Conservation (phyloP, 495 filamentous ascomycete species). For the Xylaria palmicola region DNA sequence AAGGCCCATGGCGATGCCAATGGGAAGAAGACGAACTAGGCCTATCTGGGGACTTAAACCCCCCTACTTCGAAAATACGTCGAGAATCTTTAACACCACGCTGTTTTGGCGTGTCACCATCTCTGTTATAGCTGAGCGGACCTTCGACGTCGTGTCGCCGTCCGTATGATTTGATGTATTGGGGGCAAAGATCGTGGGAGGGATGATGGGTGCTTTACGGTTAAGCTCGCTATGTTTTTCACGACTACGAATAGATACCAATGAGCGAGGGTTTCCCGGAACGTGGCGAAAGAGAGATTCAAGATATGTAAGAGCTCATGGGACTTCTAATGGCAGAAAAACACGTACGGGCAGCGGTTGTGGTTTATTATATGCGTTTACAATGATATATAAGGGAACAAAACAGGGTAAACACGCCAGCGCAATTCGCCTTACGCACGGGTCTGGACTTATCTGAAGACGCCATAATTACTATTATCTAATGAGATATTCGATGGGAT, state of each 20-base stretch:
- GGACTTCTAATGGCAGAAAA: too few species aligned
- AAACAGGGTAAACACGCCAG: not conserved
- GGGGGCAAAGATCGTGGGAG: not conserved
- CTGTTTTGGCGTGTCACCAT: not conserved
- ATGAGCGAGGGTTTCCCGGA: too few species aligned
- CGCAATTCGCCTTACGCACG: not conserved
- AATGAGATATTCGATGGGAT: not conserved
- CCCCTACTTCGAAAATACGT: not conserved
- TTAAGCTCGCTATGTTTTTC: not conserved
- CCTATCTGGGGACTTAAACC: not conserved
- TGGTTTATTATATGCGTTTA: too few species aligned
- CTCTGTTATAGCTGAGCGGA: too few species aligned
- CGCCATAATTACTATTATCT: not conserved
- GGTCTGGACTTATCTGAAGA: not conserved
- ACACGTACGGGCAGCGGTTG: too few species aligned
- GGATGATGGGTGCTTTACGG: not conserved
- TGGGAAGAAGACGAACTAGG: conserved; percentile 35
- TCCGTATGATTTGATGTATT: too few species aligned
- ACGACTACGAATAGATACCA: not conserved
- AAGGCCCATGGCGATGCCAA: conserved; percentile 5
- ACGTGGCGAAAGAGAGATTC: too few species aligned
- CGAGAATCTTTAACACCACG: not conserved
- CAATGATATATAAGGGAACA: too few species aligned
- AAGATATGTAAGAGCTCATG: too few species aligned
- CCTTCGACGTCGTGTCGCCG: too few species aligned